Conservation (phyloP, 768 basidiomycete genomes). For the Cyathus striatus region DNA sequence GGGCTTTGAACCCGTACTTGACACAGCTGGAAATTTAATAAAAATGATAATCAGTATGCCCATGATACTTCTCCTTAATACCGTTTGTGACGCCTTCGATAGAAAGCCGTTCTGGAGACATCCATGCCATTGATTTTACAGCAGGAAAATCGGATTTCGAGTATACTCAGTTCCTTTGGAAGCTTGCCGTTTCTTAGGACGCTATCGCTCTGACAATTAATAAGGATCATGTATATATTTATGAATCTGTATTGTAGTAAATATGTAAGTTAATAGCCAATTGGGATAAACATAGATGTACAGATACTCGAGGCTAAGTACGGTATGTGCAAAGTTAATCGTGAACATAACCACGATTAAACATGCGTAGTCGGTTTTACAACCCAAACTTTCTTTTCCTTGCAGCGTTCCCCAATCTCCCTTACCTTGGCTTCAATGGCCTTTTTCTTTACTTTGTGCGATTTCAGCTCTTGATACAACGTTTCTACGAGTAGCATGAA, state of each 20-base stretch:
- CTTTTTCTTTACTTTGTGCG: conserved; percentile 77
- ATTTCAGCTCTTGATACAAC: conserved; percentile 63
- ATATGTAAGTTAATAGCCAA: neutral
- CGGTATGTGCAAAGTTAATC: conserved; percentile 1
- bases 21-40: conserved; percentile 39
- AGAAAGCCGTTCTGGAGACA: conserved; percentile 44
- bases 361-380: conserved; percentile 41
- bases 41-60: conserved; percentile 64
- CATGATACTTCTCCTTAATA: neutral
- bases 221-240: too few relatives aligned
- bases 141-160: conserved; percentile 27
- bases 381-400: conserved; percentile 70
- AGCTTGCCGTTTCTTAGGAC: conserved; percentile 36
- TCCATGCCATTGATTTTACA: conserved; percentile 35
- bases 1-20: conserved; percentile 64
- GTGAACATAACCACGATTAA: neutral
- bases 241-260: too few relatives aligned
- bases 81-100: too few relatives aligned
- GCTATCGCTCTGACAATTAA: neutral
- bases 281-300: neutral
- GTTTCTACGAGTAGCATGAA: conserved; percentile 67
- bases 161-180: conserved; percentile 37
- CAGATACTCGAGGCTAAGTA: neutral
- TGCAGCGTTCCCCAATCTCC: conserved; percentile 73
- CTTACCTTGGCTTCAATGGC: conserved; percentile 77